Evolutionary conservation across 1,139 yeast genomes (phyloP), one percentile per base, ranked within the genome.

Genomic region (Pichia inconspicua): DNA sequence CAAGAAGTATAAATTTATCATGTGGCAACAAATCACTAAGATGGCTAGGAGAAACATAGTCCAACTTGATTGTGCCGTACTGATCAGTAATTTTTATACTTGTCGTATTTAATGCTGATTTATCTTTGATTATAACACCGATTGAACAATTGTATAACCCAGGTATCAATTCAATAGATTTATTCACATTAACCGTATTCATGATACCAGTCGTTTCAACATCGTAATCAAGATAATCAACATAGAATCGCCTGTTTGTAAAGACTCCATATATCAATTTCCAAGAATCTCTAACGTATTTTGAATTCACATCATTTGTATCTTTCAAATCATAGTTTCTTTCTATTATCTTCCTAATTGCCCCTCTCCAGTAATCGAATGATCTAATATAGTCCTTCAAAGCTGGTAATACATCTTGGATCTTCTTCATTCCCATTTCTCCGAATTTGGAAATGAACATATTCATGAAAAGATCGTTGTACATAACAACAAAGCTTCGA

Each of bases 11-110:
- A 55, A 79, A 72, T 54, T 72, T 74, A 38, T 71, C 68, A 48
- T 72, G 72, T 3, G 85, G 84, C 27, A 80, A 65, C 37, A 80
- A 68, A 28, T 80, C 84, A 49, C 73, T 74, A 41, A 81, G 75
- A 55, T 78, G 75, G 0, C 77, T 68, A 0, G 85, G 81, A 0
- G 84, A 82, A 56, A 71, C 78, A 53, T 71, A 78, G 3, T 73
- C 68, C 47, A 72, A 68, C 10, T 64, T 51, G 52, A 61, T 56
- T 15, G 50, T 55, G 57, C 32, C 41, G 4, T 6, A 39, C 10
- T 69, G 48, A 47, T 58, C 50, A 54, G 64, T 19, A 4, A 80
- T 64, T 54, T 72, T 78, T 57, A 80, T 78, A 55, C 74, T 73
- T 15, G 82, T 76, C 10, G 84, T 78, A 1, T 84, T 84, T 28